Percentiles rank a stretch among this genome's conserved stretches.
Evolutionary conservation across 768 basidiomycete genomes (phyloP).

Genomic region (Holtermannia corniformis): DNA sequence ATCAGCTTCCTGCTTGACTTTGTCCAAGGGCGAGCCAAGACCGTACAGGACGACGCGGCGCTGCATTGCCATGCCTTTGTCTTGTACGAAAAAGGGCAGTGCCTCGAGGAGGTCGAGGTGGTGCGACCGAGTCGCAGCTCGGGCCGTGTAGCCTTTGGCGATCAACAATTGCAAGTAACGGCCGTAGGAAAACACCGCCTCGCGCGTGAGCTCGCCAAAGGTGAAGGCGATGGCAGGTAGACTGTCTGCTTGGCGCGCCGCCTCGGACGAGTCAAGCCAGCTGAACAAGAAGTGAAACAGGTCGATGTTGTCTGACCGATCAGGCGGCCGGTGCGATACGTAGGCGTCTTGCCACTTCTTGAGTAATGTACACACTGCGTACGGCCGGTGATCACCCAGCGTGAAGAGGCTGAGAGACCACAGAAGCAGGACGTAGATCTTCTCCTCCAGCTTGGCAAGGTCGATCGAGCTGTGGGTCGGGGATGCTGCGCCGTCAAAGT

Average conservation of each 20-base stretch:
- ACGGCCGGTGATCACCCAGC: slow-evolving; percentile 31
- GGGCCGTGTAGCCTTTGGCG: slow-evolving; percentile 23
- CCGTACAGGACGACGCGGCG: slow-evolving; percentile 26
- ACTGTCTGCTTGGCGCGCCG: slow-evolving; percentile 23
- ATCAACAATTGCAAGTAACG: slow-evolving; percentile 33
- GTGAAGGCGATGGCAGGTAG: slow-evolving; percentile 30
- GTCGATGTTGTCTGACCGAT: slow-evolving; percentile 8
- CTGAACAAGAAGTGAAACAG: slow-evolving; percentile 28
- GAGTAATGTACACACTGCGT: slow-evolving; percentile 28
- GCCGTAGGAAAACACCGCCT: slow-evolving; percentile 31
- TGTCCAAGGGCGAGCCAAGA: slow-evolving; percentile 13
- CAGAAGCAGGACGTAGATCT: slow-evolving; percentile 26
- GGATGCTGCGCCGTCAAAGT: slow-evolving; percentile 26
- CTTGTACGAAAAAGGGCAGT: slow-evolving; percentile 31
- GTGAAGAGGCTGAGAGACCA: slow-evolving; percentile 34
- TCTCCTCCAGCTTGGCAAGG: slow-evolving; percentile 20
- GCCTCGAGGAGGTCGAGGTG: slow-evolving; percentile 23
- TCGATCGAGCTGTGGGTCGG: slow-evolving; percentile 16
- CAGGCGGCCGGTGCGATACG: not conserved
- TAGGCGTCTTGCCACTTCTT: slow-evolving; percentile 21
- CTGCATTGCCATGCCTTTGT: slow-evolving; percentile 28
- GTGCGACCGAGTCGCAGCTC: slow-evolving; percentile 15
- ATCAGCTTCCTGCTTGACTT: slow-evolving; percentile 17
- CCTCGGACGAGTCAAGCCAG: slow-evolving; percentile 29
- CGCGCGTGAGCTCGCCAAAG: slow-evolving; percentile 31